phyloP scores from a whole-genome alignment of 2,329 filamentous ascomycete genomes.

The Alternaria longipes region DNA sequence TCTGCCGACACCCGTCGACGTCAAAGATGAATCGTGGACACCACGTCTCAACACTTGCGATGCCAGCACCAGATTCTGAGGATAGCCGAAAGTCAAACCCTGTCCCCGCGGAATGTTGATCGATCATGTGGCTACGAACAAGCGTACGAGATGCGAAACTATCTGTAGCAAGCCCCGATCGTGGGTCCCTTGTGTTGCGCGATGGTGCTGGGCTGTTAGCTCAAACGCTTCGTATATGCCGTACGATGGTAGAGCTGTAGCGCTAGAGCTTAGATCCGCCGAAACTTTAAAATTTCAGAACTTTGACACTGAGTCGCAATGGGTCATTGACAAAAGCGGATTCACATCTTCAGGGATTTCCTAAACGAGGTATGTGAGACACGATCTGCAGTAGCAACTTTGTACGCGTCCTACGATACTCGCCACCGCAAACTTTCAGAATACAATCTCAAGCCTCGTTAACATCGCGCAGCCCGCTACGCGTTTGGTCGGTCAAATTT shows the following conservation, averaged over 20 bases:
- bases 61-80: slow-evolving; percentile 4
- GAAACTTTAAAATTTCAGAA: background rate
- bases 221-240: background rate
- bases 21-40: slow-evolving; percentile 2
- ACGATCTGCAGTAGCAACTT: background rate
- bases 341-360: background rate
- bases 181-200: background rate
- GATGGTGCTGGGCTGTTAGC: background rate
- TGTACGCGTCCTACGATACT: background rate
- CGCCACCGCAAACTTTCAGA: background rate
- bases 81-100: slow-evolving; percentile 11
- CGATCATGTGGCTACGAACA: background rate
- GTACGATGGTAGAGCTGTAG: slow-evolving; percentile 3
- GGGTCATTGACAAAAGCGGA: background rate
- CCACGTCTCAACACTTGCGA: background rate
- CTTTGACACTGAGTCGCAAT: background rate
- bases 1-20: background rate
- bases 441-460: background rate
- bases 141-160: background rate
- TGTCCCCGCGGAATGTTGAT: background rate
- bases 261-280: slow-evolving; percentile 1
- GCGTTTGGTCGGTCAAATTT: background rate
- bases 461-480: background rate
- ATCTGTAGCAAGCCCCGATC: background rate
- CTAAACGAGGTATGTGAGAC: background rate